phyloP scores from a whole-genome alignment of 139 green algal species.

The Diplosphaera chodatii region DNA sequence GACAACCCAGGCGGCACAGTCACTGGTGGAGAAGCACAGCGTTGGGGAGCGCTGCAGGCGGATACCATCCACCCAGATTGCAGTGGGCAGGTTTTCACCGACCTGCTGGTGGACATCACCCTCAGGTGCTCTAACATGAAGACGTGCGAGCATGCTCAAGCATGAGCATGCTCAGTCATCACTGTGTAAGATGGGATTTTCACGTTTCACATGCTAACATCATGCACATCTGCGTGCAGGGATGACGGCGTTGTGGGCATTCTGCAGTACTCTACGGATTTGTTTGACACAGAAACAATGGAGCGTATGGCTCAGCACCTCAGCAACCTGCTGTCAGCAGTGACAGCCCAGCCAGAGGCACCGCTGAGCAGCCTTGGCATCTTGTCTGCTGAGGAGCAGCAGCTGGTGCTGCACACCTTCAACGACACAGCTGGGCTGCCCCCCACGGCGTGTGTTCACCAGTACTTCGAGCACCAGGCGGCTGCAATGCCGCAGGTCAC shows the following conservation, averaged over 20 bases:
- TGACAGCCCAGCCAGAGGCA: background rate
- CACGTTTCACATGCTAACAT: background rate
- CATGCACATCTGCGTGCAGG: background rate
- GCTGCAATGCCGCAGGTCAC: constrained; percentile 1
- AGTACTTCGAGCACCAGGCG: constrained; percentile 18
- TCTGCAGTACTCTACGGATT: background rate
- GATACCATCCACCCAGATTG: background rate
- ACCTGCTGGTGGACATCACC: background rate
- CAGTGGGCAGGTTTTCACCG: background rate
- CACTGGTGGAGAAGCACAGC: no score
- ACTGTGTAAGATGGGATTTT: no score
- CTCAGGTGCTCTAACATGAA: background rate
- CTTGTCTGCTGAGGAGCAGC: background rate
- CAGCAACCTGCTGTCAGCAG: background rate
- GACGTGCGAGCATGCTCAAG: no score
- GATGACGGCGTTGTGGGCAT: background rate
- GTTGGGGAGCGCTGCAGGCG: background rate
- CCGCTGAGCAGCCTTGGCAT: background rate
- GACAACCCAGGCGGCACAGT: background rate
- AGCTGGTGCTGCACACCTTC: background rate
- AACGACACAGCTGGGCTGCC: constrained; percentile 8
- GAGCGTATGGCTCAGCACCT: background rate
- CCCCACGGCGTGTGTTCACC: constrained; percentile 2
- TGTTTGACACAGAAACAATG: background rate
- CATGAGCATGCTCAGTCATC: no score